Evolutionary conservation across 208 protist genomes (phyloP), one percentile per base, ranked within the genome.

Genomic region (Crithidia thermophila): DNA sequence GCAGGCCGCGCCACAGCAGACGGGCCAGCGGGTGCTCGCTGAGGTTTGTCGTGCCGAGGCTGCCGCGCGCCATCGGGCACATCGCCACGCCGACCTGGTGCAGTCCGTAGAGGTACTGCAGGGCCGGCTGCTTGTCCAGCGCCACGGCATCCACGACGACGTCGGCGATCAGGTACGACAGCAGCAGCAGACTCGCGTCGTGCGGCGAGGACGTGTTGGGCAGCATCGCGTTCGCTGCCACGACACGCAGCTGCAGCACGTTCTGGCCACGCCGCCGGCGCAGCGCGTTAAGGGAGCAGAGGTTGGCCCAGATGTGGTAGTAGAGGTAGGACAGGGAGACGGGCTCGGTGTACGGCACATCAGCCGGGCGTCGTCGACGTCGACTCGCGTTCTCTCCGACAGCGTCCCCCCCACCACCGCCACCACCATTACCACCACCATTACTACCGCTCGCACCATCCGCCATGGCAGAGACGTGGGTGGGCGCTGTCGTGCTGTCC

Each of bases 271-370:
- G 82, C 0, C 81, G 73, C 0, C 73, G 68, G 50, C 98, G 86
- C 40, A 99, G 89, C 23, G 89, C 75, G 77, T 99, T 99, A 13
- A 99, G 92, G 1, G 90, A 86, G 59, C 79, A 78, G 9, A 99
- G 63, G 81, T 99, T 99, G 16, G 98, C 96, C 85, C 98, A 99
- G 27, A 99, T 85, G 81, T 99, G 98, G 81, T 98, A 99, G 34
- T 77, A 72, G 51, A 94, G 85, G 73, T 94, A 94, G 8, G 84
- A 67, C 56, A 90, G 77, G 40, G 75, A 79, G 23, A 97, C 86
- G 49, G 95, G 98, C 83, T 99, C 99, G 23, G 87, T 82, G 80
- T 99, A 99, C 18, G 98, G 98, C 49, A 99, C 98, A 72, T 99
- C 99, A 18, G 88, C 84, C 2, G 87, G 83, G 4, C 81, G 79